Conservation (phyloP, 176 grass and related monocot species). For the Hsuehochloa calcarea region DNA sequence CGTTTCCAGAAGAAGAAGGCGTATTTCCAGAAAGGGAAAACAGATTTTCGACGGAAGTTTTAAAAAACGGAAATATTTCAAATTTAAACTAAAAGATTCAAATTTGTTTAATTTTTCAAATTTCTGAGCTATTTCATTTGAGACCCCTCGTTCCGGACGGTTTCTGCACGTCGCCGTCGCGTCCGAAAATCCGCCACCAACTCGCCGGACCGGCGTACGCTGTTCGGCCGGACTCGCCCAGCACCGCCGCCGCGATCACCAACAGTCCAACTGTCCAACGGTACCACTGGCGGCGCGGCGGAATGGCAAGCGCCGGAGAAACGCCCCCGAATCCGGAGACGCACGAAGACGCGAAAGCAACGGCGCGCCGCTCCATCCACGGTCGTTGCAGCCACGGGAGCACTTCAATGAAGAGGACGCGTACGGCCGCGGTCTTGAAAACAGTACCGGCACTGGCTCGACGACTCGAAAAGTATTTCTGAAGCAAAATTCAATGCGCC, state of each 20-base stretch:
- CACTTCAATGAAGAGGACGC: not conserved
- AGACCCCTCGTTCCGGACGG: not conserved
- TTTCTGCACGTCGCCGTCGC: not conserved
- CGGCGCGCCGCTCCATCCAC: not conserved
- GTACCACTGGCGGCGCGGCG: not conserved
- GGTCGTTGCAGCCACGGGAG: not conserved
- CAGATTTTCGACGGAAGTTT: too few species aligned
- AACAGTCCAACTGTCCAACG: not conserved
- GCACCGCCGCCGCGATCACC: not conserved
- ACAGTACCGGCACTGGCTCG: not conserved
- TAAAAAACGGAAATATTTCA: too few species aligned
- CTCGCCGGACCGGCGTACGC: not conserved
- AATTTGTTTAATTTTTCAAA: too few species aligned
- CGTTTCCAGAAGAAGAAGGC: too few species aligned
- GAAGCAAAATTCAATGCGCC: slow-evolving; percentile 15
- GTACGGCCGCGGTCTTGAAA: not conserved
- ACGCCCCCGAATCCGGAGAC: not conserved
- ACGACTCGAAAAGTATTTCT: not conserved
- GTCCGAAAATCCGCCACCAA: not conserved
- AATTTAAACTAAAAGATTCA: too few species aligned
- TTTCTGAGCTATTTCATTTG: too few species aligned
- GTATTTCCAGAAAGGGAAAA: too few species aligned
- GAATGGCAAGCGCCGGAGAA: not conserved
- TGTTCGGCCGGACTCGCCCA: not conserved
- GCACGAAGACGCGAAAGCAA: not conserved